Conservation (phyloP, 495 filamentous ascomycete species). For the Pyrenula massariospora region DNA sequence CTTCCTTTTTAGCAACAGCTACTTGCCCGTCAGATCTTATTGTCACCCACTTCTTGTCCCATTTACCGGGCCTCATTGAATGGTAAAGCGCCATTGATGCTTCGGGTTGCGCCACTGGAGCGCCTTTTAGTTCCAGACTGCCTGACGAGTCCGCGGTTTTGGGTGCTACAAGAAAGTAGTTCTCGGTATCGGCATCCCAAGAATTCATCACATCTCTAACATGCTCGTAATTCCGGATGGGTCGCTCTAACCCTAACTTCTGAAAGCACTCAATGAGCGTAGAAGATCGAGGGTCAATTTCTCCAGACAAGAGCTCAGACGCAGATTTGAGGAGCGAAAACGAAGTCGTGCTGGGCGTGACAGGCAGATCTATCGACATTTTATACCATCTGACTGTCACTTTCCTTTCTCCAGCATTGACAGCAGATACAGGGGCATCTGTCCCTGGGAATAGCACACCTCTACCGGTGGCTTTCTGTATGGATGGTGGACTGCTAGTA, state of each 20-base stretch:
- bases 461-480: conserved; percentile 8
- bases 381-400: conserved; percentile 60
- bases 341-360: conserved; percentile 65
- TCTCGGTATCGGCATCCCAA: conserved; percentile 71
- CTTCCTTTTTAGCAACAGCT: conserved; percentile 55
- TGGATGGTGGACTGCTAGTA: conserved; percentile 8
- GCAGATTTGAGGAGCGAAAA: conserved; percentile 57
- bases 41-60: conserved; percentile 77
- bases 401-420: conserved; percentile 66
- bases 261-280: conserved; percentile 67
- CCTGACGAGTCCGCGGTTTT: conserved; percentile 31
- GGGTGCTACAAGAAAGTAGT: conserved; percentile 50
- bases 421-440: conserved; percentile 75
- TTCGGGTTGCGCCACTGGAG: conserved; percentile 49
- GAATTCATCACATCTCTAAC: conserved; percentile 85
- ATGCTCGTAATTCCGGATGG: conserved; percentile 75
- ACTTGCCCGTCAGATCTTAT: conserved; percentile 68
- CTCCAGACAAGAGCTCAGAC: conserved; percentile 35
- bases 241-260: conserved; percentile 68
- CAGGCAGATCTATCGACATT: conserved; percentile 45
- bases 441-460: conserved; percentile 11
- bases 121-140: conserved; percentile 35
- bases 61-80: conserved; percentile 67
- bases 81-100: conserved; percentile 63
- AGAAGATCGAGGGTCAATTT: conserved; percentile 47